These are phyloP conservation scores for Thielaviopsis euricoi DNA, from an alignment of 2,329 filamentous ascomycete species.

Conservation along the genomic window DNA sequence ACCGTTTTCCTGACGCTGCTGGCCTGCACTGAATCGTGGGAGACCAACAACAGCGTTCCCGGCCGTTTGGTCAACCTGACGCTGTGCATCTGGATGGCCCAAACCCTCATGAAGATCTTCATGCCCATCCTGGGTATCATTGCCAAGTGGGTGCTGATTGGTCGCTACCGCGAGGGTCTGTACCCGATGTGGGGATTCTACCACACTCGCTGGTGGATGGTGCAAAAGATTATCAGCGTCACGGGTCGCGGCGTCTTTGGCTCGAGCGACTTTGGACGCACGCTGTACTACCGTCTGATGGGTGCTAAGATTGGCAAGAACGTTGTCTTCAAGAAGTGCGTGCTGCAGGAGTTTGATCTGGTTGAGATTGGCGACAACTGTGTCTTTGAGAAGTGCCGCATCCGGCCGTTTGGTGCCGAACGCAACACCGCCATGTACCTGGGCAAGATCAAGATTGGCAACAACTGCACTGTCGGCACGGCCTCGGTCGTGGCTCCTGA, in stretches of 20 bases:
- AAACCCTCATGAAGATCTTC: conserved; percentile 22
- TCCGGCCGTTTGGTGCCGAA: conserved; percentile 37
- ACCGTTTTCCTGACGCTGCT: conserved; percentile 33
- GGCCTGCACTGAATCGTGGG: conserved; percentile 23
- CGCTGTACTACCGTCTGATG: conserved; percentile 33
- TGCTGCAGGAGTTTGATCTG: conserved; percentile 39
- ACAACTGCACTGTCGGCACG: conserved; percentile 29
- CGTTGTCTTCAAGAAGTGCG: conserved; percentile 28
- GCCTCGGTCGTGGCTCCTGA: conserved; percentile 35
- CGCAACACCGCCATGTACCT: conserved; percentile 42
- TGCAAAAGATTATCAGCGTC: conserved; percentile 34
- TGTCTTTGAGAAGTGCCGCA: conserved; percentile 29
- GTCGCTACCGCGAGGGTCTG: conserved; percentile 33
- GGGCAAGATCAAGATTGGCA: conserved; percentile 31
- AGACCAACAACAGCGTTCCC: conserved; percentile 22
- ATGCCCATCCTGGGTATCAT: conserved; percentile 31
- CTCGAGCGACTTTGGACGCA: conserved; percentile 22
- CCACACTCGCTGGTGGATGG: conserved; percentile 42
- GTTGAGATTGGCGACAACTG: conserved; percentile 35
- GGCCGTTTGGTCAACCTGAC: conserved; percentile 33
- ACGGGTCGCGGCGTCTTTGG: conserved; percentile 31
- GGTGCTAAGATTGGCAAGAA: conserved; percentile 35
- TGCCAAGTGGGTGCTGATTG: conserved; percentile 38
- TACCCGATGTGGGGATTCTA: conserved; percentile 44
- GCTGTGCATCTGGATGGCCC: conserved; percentile 26